phyloP scores from a whole-genome alignment of 129 eudicot genomes.

The Oenanthe sinensis region DNA sequence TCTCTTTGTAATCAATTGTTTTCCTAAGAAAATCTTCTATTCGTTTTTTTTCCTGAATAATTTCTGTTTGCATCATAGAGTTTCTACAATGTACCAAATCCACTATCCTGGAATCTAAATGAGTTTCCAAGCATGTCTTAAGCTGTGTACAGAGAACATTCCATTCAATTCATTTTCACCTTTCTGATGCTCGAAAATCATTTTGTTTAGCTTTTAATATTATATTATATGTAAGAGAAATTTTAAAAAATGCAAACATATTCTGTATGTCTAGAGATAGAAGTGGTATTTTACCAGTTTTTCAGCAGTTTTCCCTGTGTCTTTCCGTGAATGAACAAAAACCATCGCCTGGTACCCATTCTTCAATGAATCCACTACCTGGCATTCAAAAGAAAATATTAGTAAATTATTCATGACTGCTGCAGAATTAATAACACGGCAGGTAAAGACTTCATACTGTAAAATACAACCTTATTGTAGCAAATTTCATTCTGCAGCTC shows the following conservation, averaged over 20 bases:
- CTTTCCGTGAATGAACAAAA: slow-evolving; percentile 97
- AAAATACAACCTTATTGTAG: slow-evolving; percentile 64
- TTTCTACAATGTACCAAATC: not conserved
- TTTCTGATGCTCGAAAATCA: not conserved
- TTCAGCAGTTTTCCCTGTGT: slow-evolving; percentile 94
- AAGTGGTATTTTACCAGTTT: slow-evolving; percentile 46
- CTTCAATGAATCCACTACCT: slow-evolving; percentile 77
- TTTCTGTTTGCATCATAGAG: no score
- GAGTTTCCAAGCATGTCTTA: not conserved
- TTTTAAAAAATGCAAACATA: not conserved
- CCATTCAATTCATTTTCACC: not conserved
- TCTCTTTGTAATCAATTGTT: no score
- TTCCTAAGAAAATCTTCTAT: no score
- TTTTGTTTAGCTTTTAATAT: not conserved
- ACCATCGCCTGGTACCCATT: slow-evolving; percentile 96
- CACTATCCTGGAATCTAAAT: no score
- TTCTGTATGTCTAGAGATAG: slow-evolving; percentile 2
- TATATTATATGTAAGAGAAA: not conserved
- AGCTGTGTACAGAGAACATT: not conserved
- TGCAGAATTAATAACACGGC: slow-evolving; percentile 1
- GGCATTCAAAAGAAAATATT: slow-evolving; percentile 14
- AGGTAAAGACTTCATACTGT: not conserved
- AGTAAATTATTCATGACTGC: slow-evolving; percentile 8
- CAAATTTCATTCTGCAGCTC: slow-evolving; percentile 77
- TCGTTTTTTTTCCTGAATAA: no score